Base-by-base conservation (phyloP, 2,329 filamentous ascomycete species). In the Neoarthrinium moseri region DNA sequence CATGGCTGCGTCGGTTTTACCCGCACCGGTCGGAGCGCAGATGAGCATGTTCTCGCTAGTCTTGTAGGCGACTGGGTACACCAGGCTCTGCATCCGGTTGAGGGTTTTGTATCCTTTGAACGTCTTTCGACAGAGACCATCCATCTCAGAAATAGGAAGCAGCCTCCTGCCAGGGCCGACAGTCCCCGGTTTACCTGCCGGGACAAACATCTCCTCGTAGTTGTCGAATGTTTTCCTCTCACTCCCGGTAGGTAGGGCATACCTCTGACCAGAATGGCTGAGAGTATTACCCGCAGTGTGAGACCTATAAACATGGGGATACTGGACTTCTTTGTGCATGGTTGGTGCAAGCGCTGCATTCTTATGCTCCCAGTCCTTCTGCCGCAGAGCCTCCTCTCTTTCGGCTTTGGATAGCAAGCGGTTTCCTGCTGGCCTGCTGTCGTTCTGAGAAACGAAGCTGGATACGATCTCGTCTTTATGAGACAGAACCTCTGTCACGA, bases 41-140 rank as follows among this genome's bases (percentile, higher is more conserved):
- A 99, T 95, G 42, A 99, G 81, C 92, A 99, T 96, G 56, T 99
- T 99, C 69, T 99, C 94, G 60, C 84, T 96, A 2, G 90, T 96
- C 64, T 86, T 89, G 70, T 99, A 97, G 0, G 91, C 94, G 5
- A 99, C 89, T 1, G 91, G 91, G 59, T 96, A 96, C 0, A 97
- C 89, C 38, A 99, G 75, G 64, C 91, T 97, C 70, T 99, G 94
- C 95, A 99, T 99, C 22, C 95, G 86, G 61, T 99, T 99, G 49
- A 99, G 78, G 3, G 87, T 72, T 68, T 91, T 92, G 74, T 99
- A 99, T 0, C 91, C 91, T 61, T 86, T 89, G 72, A 99, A 99
- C 0, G 94, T 99, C n/a, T 81, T 83, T 50, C 83, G 80, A 58
- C 94, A 99, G 22, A 99, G 75, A 0, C 89, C 90, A 64, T 99